Percentiles rank a stretch among this genome's conserved stretches.
phyloP scores from a whole-genome alignment of 179 eudicot species.

The Carnegiea gigantea region DNA sequence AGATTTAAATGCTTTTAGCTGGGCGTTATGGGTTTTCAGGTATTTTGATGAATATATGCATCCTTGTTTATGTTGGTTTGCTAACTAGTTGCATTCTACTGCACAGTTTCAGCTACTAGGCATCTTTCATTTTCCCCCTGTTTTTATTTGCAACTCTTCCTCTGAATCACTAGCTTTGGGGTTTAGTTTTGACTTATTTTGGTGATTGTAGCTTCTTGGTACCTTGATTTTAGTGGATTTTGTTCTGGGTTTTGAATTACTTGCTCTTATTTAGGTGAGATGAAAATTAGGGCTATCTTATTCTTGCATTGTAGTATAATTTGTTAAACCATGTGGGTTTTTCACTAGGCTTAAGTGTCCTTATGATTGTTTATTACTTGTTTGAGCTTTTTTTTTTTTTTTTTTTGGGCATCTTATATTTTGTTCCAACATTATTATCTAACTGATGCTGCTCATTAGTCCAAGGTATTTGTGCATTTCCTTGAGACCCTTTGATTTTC shows the following conservation, averaged over 20 bases:
- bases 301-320: constrained; percentile 2
- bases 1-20: no score
- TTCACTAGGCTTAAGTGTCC: background rate
- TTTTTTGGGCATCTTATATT: background rate
- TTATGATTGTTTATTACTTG: background rate
- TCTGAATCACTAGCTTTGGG: background rate
- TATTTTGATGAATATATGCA: no score
- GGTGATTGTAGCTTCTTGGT: constrained; percentile 11
- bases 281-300: background rate
- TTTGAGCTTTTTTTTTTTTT: background rate
- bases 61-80: no score
- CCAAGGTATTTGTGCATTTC: background rate
- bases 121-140: background rate
- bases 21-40: no score
- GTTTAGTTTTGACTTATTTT: background rate
- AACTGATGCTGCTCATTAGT: background rate
- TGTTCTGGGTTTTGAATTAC: background rate
- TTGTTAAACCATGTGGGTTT: background rate
- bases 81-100: no score
- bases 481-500: background rate
- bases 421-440: background rate
- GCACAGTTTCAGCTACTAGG: constrained; percentile 16
- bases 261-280: background rate
- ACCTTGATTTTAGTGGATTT: background rate
- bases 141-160: background rate